Base-by-base conservation (phyloP, 306 rosid species). In the Fragaria nilgerrensis region DNA sequence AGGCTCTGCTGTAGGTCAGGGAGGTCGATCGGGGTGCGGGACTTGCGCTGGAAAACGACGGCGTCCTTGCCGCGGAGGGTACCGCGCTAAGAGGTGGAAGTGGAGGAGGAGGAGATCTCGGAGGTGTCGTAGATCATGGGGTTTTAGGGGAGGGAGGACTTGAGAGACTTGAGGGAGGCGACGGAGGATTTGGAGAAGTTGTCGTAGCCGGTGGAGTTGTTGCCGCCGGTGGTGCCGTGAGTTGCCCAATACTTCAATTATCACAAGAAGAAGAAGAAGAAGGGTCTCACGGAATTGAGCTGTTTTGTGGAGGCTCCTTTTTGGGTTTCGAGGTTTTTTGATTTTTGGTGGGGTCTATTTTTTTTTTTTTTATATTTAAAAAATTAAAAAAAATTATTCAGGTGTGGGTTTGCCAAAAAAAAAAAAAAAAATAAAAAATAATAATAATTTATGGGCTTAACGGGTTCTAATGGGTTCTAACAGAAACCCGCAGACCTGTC, bases 31-130 rank as follows among this genome's bases (percentile, higher is more conserved):
- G 69, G 86, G 36, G 82, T 87, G 62, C 96, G 97, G 25, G 87
- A 83, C 72, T 84, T 89, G 17, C 96, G 84, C 78, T 89, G 96
- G 74, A 88, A 88, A n/a, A 95, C 83, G n/a, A 90, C 70, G 2
- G 80, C 90, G 7, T 92, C 96, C 12, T 82, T 86, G 47, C 78
- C 62, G 17, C 90, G 89, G 5, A 95, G 22, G 15, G 76, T 63
- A 77, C 97, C 92, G 27, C 96, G 92, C 91, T 91, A 95, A 2
- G 96, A 79, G 50, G 86, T 67, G 17, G 93, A 80, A 2, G 89
- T 68, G 5, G 93, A 82, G 37, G 94, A 92, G 27, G 91, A 83
- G 32, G 86, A 68, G 77, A 95, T 88, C 61, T 95, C 98, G 9
- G 97, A 87, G 73, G 86, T 45, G 32, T 85, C 83, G 61, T 89